phyloP scores from a whole-genome alignment of 78 protist genomes.

The Dictyostelium citrinum region DNA sequence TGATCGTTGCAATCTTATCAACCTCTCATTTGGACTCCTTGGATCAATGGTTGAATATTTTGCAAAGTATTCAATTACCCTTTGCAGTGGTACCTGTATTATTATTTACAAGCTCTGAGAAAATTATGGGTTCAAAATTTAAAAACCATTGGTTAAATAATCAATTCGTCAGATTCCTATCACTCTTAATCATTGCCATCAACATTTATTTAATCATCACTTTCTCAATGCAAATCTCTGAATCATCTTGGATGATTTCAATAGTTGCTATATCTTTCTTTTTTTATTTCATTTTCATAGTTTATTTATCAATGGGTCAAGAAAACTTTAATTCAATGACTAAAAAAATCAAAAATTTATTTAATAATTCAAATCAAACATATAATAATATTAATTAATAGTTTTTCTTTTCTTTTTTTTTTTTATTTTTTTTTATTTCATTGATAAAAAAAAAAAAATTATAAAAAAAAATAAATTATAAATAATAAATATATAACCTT shows the following conservation, averaged over 20 bases:
- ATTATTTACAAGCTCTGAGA: slow-evolving; percentile 13
- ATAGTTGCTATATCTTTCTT: slow-evolving; percentile 5
- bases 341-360: neutral
- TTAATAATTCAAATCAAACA: neutral
- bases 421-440: neutral
- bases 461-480: neutral
- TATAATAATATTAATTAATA: neutral
- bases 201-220: slow-evolving; percentile 49
- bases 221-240: slow-evolving; percentile 12
- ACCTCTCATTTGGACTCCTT: slow-evolving; percentile 28
- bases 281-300: slow-evolving; percentile 39
- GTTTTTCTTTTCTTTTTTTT: neutral
- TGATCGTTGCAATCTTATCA: slow-evolving; percentile 67
- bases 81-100: slow-evolving; percentile 86
- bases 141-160: slow-evolving; percentile 71
- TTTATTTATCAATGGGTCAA: slow-evolving; percentile 30
- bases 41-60: slow-evolving; percentile 84
- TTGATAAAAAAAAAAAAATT: neutral
- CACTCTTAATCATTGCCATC: slow-evolving; percentile 46
- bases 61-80: slow-evolving; percentile 88
- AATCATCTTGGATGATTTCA: slow-evolving; percentile 21
- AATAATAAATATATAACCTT: neutral
- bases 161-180: slow-evolving; percentile 29
- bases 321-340: neutral
- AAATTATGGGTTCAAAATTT: slow-evolving; percentile 45